A percentile compares a stretch with the other conserved stretches of the same genome.
Conservation (phyloP, 805 yeast genomes). For the Candida incommunis region DNA sequence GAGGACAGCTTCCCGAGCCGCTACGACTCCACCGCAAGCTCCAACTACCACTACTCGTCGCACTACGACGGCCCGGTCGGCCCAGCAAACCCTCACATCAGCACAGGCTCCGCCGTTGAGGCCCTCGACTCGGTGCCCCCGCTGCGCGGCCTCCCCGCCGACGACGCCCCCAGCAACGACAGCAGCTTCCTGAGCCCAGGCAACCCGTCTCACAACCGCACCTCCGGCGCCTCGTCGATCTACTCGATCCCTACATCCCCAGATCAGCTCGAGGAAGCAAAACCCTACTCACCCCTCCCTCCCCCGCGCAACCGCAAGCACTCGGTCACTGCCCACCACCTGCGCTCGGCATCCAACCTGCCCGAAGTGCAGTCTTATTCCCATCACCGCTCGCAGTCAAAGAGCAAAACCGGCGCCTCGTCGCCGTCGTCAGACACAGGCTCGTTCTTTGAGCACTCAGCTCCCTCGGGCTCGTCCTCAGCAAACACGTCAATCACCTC, state of each 20-base stretch:
- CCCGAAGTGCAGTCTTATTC: not conserved
- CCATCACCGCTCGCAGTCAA: conserved; percentile 1
- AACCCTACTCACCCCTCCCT: not conserved
- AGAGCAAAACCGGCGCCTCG: not conserved
- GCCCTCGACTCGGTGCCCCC: not conserved
- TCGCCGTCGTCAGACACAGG: not conserved
- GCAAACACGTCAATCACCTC: not conserved
- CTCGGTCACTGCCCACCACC: conserved; percentile 1
- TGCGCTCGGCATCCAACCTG: conserved; percentile 1
- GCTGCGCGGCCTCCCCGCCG: not conserved
- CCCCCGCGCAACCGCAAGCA: not conserved
- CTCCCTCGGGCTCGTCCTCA: not conserved
- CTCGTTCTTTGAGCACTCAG: not conserved
- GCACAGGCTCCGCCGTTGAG: not conserved
- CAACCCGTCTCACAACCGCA: not conserved
- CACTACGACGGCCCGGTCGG: not conserved
- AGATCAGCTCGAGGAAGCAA: too few species aligned
- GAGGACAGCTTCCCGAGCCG: not conserved
- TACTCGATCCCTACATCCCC: not conserved
- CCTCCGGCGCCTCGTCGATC: conserved; percentile 4
- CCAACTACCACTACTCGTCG: not conserved
- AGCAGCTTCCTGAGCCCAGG: not conserved
- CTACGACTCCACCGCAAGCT: not conserved
- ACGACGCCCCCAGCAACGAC: not conserved
- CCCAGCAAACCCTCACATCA: not conserved